Conservation (phyloP, 1,139 yeast genomes). For the Diutina rugosa region DNA sequence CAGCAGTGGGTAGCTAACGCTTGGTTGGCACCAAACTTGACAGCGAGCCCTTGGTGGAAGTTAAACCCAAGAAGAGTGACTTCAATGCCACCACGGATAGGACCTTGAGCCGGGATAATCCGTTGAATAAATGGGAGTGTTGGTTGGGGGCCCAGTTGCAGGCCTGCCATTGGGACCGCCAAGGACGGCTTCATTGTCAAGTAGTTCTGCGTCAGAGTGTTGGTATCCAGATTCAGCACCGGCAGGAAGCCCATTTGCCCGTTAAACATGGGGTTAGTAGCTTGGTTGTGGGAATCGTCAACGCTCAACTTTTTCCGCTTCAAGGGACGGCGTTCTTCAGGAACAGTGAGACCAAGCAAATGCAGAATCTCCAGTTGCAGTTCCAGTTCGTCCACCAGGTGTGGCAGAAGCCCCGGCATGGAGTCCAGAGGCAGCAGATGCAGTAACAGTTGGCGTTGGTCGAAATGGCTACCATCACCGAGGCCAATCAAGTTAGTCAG, state of each 20-base stretch:
- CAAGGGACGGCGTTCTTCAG: conserved; percentile 16
- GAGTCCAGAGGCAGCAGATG: neutral
- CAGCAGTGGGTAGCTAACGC: conserved; percentile 91
- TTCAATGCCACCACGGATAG: conserved; percentile 90
- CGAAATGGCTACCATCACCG: neutral
- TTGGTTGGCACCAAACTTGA: conserved; percentile 73
- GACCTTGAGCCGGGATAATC: conserved; percentile 90
- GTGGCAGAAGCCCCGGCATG: conserved; percentile 1
- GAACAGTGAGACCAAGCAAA: neutral
- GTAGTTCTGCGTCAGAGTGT: conserved; percentile 19
- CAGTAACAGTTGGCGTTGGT: neutral
- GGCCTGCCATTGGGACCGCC: neutral
- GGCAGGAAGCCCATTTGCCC: conserved; percentile 34
- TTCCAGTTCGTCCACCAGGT: neutral
- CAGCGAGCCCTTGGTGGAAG: conserved; percentile 69
- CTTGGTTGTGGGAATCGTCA: conserved; percentile 27
- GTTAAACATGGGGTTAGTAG: conserved; percentile 32
- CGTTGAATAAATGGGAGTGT: conserved; percentile 54
- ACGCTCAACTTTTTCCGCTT: conserved; percentile 32
- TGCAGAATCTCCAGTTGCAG: conserved; percentile 2
- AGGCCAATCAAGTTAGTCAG: neutral
- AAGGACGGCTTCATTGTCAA: conserved; percentile 4
- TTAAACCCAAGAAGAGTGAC: conserved; percentile 81
- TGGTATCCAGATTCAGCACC: conserved; percentile 32
- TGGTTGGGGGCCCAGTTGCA: conserved; percentile 8